phyloP scores from a whole-genome alignment of 2,329 filamentous ascomycete genomes.

The Exophiala bonariae region DNA sequence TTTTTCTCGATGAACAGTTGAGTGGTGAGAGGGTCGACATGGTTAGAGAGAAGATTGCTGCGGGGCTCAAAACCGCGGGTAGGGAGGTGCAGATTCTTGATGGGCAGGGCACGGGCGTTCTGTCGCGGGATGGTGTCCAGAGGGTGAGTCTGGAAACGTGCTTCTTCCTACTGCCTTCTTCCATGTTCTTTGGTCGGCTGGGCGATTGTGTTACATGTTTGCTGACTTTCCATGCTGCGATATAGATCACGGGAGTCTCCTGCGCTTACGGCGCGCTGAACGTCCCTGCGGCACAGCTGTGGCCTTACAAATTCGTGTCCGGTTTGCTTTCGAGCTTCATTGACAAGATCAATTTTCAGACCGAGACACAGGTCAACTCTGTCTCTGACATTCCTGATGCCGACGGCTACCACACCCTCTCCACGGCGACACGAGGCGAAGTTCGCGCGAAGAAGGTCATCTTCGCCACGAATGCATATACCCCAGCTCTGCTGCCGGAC shows the following conservation, averaged over 20 bases:
- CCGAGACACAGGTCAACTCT: conserved; percentile 45
- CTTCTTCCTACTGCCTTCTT: too few relatives aligned
- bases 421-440: conserved; percentile 43
- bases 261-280: conserved; percentile 29
- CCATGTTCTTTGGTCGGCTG: too few relatives aligned
- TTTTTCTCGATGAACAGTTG: conserved; percentile 33
- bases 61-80: too few relatives aligned
- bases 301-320: conserved; percentile 36
- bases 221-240: too few relatives aligned
- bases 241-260: conserved; percentile 12
- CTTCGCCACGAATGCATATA: conserved; percentile 59
- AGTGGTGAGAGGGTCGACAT: conserved; percentile 1
- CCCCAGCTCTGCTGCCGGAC: conserved; percentile 52
- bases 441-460: conserved; percentile 53
- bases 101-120: too few relatives aligned
- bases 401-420: conserved; percentile 42
- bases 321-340: conserved; percentile 41
- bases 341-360: conserved; percentile 34
- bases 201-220: too few relatives aligned
- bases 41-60: too few relatives aligned
- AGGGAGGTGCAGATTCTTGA: too few relatives aligned
- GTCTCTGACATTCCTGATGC: conserved; percentile 30
- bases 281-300: conserved; percentile 33
- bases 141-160: too few relatives aligned
- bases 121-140: too few relatives aligned